Base-by-base conservation (phyloP, 31 red algal genomes). In the Endocladia muricata region DNA sequence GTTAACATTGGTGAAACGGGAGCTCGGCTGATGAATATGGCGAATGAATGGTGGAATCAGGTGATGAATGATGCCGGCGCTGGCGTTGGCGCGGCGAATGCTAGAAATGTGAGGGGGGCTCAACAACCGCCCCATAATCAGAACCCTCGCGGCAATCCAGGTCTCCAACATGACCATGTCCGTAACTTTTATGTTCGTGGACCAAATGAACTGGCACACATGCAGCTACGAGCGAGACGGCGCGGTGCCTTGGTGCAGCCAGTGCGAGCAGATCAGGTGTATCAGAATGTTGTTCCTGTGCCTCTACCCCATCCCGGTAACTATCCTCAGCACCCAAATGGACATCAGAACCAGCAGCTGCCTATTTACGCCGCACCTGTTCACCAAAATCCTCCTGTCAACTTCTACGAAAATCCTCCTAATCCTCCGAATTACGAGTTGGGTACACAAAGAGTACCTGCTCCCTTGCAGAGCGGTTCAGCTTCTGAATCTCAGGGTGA, bases 21-120 rank as follows among this genome's bases (percentile, higher is more conserved):
- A 9, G 60, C 48, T 38, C 56, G 82, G n/a, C 58, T 85, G 30
- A 29, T 76, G 31, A 74, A 85, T 59, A 43, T 85, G 55, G 82
- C 82, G 30, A 85, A 85, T 54, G 71, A 85, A 43, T 85, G 82
- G 82, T 67, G 52, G 57, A 68, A 85, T 41, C 42, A 70, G 34
- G 71, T 76, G 23, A 68, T 85, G 82, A 68, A 67, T 40, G 82
- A 75, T 9, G 82, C 82, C 19, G 70, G 70, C 1, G 59, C 67
- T 11, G 63, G 38, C 1, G 47, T 49, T 49, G 61, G 19, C 0
- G 25, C 19, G 61, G 61, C 3, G 5, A 37, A 19, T 21, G 61
- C 7, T 33, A 35, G 61, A 33, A 35, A 19, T 32, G 61, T 34
- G 34, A 37, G 61, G 61, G 61, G 30, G 34, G 61, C 28, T 8